Conservation (phyloP, 352 stramenopile species). For the Pythium coloratum region DNA sequence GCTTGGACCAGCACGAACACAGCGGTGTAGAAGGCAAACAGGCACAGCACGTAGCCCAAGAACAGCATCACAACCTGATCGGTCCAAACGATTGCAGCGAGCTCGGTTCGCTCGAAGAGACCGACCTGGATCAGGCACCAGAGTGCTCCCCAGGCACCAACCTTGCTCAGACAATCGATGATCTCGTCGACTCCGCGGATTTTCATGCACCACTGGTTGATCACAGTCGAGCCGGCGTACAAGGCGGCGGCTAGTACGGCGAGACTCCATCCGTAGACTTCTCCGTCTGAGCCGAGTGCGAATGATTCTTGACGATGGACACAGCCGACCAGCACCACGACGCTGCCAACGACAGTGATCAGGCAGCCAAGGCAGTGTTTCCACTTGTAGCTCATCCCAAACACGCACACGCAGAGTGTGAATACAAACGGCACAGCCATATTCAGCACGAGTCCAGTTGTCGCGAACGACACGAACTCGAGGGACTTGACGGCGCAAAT, state of each 20-base stretch:
- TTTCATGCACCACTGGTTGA: slow-evolving; percentile 41
- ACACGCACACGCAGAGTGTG: slow-evolving; percentile 31
- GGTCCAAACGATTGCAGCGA: slow-evolving; percentile 34
- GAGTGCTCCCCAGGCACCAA: slow-evolving; percentile 32
- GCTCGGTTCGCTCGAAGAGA: slow-evolving; percentile 27
- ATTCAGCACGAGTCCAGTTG: slow-evolving; percentile 41
- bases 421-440: slow-evolving; percentile 49
- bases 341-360: slow-evolving; percentile 21
- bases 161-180: slow-evolving; percentile 37
- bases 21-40: slow-evolving; percentile 45
- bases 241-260: slow-evolving; percentile 34
- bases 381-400: slow-evolving; percentile 31
- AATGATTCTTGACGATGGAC: slow-evolving; percentile 20
- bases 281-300: slow-evolving; percentile 20
- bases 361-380: slow-evolving; percentile 33
- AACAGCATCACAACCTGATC: slow-evolving; percentile 30
- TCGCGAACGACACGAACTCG: slow-evolving; percentile 37
- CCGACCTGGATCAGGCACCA: slow-evolving; percentile 35
- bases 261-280: slow-evolving; percentile 38
- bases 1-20: slow-evolving; percentile 34
- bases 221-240: slow-evolving; percentile 41
- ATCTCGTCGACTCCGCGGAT: slow-evolving; percentile 21
- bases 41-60: slow-evolving; percentile 32
- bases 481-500: slow-evolving; percentile 33
- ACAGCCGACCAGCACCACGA: slow-evolving; percentile 34